Base-by-base conservation (phyloP, 2,329 filamentous ascomycete species). In the Fusarium chuoi region DNA sequence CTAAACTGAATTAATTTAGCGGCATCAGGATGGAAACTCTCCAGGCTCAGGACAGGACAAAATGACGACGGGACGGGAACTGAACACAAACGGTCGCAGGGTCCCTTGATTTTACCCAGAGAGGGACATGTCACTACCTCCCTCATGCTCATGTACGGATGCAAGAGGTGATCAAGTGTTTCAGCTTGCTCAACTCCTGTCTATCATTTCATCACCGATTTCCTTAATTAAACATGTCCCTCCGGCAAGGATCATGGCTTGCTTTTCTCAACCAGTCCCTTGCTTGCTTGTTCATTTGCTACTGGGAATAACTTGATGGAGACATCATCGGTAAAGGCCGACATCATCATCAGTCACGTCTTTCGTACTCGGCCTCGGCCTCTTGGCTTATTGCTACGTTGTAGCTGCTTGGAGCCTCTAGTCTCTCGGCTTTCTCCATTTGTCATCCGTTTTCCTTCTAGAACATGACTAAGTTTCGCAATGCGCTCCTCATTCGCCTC, bases 361-460 rank as follows among this genome's bases (percentile, higher is more conserved):
- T 60, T 60, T 70, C 55, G 68, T 71, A 61, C 68, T 71, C 55
- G 55, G 65, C 39, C 60, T 65, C 62, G 61, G 56, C 46, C 24
- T 38, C 49, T 48, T 49, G 33, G 30, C 56, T 48, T 63, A 41
- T 41, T 55, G 35, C 51, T 55, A 55, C 24, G 49, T 52, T 49
- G 45, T 48, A 49, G 46, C 17, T 38, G 12, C 35, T 64, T 39
- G 22, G 33, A 26, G 54, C 44, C 15, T 39, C 39, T 46, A 41
- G 35, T 67, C 33, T 46, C 28, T 36, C 33, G 24, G 42, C 55
- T 33, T 59, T 36, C 30, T 36, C 59, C 46, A 74, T 76, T 73
- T 74, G 73, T 77, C 72, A 72, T 67, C 64, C n/a, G 46, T 35
- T 44, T 30, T 45, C 26, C 60, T 77, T 78, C 76, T 78, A 75